These are phyloP conservation scores for Yarrowia hollandica DNA, from an alignment of 805 yeast genomes.

Conservation along the genomic window DNA sequence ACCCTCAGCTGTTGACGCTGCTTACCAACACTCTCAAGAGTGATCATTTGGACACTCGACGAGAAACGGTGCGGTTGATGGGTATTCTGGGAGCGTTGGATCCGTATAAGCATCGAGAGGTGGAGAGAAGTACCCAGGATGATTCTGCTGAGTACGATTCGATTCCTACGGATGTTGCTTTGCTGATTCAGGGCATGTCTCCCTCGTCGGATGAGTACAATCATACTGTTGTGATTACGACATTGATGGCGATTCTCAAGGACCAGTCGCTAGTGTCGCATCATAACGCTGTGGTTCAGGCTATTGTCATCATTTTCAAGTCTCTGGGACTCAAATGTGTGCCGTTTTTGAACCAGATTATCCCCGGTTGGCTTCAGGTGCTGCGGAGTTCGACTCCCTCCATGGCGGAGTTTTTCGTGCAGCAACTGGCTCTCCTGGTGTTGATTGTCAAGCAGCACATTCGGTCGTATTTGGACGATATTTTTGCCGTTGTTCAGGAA, in stretches of 20 bases:
- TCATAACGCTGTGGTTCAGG: conserved; percentile 91
- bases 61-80: conserved; percentile 84
- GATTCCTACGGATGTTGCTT: conserved; percentile 85
- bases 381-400: conserved; percentile 73
- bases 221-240: conserved; percentile 90
- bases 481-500: conserved; percentile 73
- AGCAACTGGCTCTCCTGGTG: conserved; percentile 78
- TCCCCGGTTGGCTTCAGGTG: conserved; percentile 83
- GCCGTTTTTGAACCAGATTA: conserved; percentile 80
- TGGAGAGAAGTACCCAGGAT: conserved; percentile 66
- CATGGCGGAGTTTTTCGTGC: conserved; percentile 82
- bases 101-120: conserved; percentile 92
- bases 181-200: conserved; percentile 89
- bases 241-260: conserved; percentile 76
- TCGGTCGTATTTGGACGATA: conserved; percentile 73
- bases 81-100: conserved; percentile 97
- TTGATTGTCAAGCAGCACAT: conserved; percentile 86
- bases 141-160: conserved; percentile 66
- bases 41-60: conserved; percentile 71
- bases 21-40: conserved; percentile 78
- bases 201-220: conserved; percentile 89
- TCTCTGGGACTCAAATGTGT: conserved; percentile 87
- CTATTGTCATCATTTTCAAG: conserved; percentile 86
- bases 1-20: conserved; percentile 83
- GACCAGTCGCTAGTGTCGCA: conserved; percentile 83